Conservation (phyloP, 208 protist genomes). For the Angomonas deanei region DNA sequence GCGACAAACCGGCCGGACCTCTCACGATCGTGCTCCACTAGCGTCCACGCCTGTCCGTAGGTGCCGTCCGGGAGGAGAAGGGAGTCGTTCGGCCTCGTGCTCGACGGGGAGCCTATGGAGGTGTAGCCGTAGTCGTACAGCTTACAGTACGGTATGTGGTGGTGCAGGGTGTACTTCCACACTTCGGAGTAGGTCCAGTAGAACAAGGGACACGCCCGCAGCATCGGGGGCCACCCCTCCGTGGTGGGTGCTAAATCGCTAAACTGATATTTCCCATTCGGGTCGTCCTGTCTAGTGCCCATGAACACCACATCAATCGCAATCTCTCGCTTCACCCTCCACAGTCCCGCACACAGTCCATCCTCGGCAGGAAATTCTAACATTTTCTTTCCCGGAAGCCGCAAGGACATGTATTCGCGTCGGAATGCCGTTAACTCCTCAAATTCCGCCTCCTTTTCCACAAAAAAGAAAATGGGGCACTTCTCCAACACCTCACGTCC, state of each 20-base stretch:
- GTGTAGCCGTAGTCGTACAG: conserved; percentile 87
- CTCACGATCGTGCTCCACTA: conserved; percentile 30
- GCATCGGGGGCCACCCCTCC: conserved; percentile 80
- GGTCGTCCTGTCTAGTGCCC: conserved; percentile 82
- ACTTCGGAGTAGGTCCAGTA: conserved; percentile 72
- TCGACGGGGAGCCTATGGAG: conserved; percentile 51
- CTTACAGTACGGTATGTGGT: conserved; percentile 77
- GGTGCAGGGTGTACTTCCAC: conserved; percentile 63
- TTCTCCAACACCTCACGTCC: conserved; percentile 25
- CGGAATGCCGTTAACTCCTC: conserved; percentile 67
- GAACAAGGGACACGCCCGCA: conserved; percentile 82
- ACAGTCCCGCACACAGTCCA: conserved; percentile 55
- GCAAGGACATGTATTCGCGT: conserved; percentile 27
- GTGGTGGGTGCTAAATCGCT: conserved; percentile 54
- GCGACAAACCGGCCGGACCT: conserved; percentile 27
- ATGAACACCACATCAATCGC: conserved; percentile 74
- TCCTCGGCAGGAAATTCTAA: conserved; percentile 16
- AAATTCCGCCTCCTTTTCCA: conserved; percentile 63
- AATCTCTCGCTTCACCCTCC: conserved; percentile 28
- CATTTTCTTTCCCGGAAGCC: conserved; percentile 25
- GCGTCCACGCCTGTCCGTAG: conserved; percentile 68
- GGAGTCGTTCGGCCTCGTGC: conserved; percentile 50
- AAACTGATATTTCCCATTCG: conserved; percentile 52
- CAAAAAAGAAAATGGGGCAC: conserved; percentile 54
- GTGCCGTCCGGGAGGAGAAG: conserved; percentile 51